Evolutionary conservation across 306 rosid genomes (phyloP).

Genomic region (Geum urbanum): DNA sequence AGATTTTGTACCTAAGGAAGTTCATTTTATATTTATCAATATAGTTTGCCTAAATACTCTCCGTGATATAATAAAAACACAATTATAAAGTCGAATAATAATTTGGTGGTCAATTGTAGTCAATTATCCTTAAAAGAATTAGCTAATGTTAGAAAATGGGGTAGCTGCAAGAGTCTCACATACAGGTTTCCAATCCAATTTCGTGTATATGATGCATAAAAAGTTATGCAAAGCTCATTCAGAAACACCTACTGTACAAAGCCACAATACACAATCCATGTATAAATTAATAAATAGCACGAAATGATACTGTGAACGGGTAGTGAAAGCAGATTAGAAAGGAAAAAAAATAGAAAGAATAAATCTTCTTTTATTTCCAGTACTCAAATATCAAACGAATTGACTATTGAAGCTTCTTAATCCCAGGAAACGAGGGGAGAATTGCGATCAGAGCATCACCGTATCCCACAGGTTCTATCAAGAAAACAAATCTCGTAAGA

Average conservation of each 20-base stretch:
- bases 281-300: neutral
- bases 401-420: constrained; percentile 70
- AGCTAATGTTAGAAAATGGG: too few relatives aligned
- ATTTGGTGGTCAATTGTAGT: too few relatives aligned
- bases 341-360: neutral
- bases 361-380: neutral
- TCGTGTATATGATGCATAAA: neutral
- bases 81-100: too few relatives aligned
- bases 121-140: too few relatives aligned
- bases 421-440: constrained; percentile 90
- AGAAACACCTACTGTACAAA: neutral
- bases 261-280: neutral
- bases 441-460: constrained; percentile 76
- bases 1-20: too few relatives aligned
- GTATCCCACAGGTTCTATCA: constrained; percentile 83
- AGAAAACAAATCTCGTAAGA: neutral
- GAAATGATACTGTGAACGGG: neutral
- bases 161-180: neutral
- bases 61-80: too few relatives aligned
- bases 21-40: too few relatives aligned
- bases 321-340: neutral
- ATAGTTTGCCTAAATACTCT: too few relatives aligned
- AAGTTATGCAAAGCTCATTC: neutral
- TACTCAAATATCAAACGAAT: neutral
- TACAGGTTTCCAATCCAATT: neutral